These are phyloP conservation scores for Hanseniaspora osmophila DNA, from an alignment of 805 yeast species.

Conservation along the genomic window DNA sequence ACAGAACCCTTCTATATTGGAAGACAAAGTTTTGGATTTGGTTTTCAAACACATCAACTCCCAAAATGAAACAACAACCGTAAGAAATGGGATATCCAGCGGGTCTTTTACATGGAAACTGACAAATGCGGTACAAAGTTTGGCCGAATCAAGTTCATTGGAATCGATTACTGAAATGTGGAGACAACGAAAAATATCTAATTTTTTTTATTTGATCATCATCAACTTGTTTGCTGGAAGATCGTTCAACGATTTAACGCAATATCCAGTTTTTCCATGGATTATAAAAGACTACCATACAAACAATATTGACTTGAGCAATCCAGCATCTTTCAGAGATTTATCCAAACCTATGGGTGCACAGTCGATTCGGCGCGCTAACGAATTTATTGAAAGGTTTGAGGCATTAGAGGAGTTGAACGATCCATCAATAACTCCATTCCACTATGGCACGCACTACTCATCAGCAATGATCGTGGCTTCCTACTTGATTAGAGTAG, in stretches of 20 bases:
- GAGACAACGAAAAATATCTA: constrained; percentile 67
- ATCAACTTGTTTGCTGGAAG: constrained; percentile 78
- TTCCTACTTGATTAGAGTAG: constrained; percentile 58
- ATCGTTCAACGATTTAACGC: constrained; percentile 78
- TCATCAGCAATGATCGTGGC: constrained; percentile 90
- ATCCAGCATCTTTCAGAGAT: constrained; percentile 57
- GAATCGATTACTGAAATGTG: constrained; percentile 52
- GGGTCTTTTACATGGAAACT: constrained; percentile 29
- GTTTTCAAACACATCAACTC: constrained; percentile 36
- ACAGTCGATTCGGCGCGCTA: constrained; percentile 46
- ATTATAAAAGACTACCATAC: constrained; percentile 73
- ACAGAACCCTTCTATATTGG: constrained; percentile 32
- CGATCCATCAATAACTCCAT: constrained; percentile 53
- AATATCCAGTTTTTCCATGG: constrained; percentile 89
- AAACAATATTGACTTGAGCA: constrained; percentile 46
- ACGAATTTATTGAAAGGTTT: constrained; percentile 54
- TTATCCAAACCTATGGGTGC: constrained; percentile 88
- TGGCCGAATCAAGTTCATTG: constrained; percentile 24
- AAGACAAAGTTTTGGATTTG: constrained; percentile 41
- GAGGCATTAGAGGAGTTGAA: constrained; percentile 52
- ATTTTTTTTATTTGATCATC: constrained; percentile 68
- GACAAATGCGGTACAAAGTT: constrained; percentile 22
- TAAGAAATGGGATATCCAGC: constrained; percentile 21
- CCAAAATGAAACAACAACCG: constrained; percentile 20
- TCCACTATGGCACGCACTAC: constrained; percentile 87